Conservation (phyloP, 139 green algal genomes). For the Choricystis sp. region DNA sequence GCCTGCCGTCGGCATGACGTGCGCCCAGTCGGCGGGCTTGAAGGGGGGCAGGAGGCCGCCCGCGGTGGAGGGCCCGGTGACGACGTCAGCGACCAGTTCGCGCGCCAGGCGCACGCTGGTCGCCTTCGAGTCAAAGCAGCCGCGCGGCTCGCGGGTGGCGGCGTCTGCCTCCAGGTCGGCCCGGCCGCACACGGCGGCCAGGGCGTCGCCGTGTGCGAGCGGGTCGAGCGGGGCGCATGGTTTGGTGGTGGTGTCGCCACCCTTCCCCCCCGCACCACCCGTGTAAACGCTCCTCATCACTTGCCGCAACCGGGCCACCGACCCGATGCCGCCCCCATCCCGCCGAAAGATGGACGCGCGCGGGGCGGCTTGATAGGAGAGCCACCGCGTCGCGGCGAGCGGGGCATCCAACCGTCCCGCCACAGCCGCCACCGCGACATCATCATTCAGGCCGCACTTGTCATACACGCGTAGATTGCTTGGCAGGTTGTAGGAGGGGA, state of each 20-base stretch:
- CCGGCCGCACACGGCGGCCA: conserved; percentile 32
- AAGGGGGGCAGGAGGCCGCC: too few species aligned
- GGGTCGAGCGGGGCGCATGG: not conserved
- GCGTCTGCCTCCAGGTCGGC: conserved; percentile 43
- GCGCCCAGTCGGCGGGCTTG: too few species aligned
- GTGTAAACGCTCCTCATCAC: not conserved
- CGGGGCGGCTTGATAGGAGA: conserved; percentile 33
- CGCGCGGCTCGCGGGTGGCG: conserved; percentile 10
- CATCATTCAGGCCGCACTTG: not conserved
- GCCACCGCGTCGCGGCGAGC: conserved; percentile 8
- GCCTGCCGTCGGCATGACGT: too few species aligned
- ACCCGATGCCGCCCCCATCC: conserved; percentile 20
- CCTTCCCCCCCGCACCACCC: not conserved
- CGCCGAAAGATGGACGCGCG: conserved; percentile 43
- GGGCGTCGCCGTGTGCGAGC: conserved; percentile 8
- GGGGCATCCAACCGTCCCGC: conserved; percentile 1
- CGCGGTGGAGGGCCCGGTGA: too few species aligned
- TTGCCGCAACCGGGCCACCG: conserved; percentile 27
- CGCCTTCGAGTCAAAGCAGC: conserved; percentile 46
- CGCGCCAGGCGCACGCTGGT: conserved; percentile 19
- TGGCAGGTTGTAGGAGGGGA: conserved; percentile 50
- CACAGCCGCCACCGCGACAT: not conserved
- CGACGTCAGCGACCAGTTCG: too few species aligned
- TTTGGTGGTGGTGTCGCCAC: not conserved
- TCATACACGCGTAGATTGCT: not conserved